phyloP scores from a whole-genome alignment of 2,329 filamentous ascomycete species.

The Aspergillus sp. region DNA sequence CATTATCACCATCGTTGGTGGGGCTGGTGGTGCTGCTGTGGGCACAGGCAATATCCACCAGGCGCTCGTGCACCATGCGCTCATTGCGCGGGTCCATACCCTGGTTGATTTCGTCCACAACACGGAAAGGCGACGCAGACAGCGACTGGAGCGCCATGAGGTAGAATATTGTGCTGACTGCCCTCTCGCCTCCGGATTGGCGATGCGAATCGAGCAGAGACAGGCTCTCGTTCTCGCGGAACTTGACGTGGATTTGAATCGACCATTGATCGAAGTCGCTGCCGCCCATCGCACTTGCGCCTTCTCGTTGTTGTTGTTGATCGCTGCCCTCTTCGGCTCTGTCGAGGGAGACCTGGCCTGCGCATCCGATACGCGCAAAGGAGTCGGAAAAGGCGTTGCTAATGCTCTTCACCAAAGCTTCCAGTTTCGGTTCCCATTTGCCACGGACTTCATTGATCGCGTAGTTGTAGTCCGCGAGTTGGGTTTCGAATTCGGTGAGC shows the following conservation, averaged over 20 bases:
- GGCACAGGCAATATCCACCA: constrained; percentile 90
- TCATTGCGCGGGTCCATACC: constrained; percentile 99
- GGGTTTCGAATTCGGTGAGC: constrained; percentile 46
- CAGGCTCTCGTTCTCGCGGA: constrained; percentile 76
- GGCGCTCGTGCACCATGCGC: constrained; percentile 92
- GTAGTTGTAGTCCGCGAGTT: constrained; percentile 48
- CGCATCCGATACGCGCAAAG: constrained; percentile 88
- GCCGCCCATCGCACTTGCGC: constrained; percentile 20
- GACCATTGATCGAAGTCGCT: constrained; percentile 92
- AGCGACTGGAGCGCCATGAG: constrained; percentile 95
- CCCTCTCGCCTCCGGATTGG: constrained; percentile 91
- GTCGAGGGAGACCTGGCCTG: constrained; percentile 77
- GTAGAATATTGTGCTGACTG: constrained; percentile 96
- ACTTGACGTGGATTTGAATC: constrained; percentile 89
- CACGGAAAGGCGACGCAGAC: constrained; percentile 88
- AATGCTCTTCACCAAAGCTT: constrained; percentile 68
- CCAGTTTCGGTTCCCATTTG: constrained; percentile 76
- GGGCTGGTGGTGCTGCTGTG: not conserved
- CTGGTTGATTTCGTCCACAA: constrained; percentile 99
- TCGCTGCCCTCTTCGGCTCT: constrained; percentile 49
- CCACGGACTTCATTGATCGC: constrained; percentile 59
- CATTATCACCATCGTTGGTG: constrained; percentile 39
- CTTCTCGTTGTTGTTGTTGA: not conserved
- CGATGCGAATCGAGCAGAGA: constrained; percentile 83
- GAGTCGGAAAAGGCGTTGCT: constrained; percentile 88